Conservation (phyloP, 306 rosid genomes). For the Rosa multiflora region DNA sequence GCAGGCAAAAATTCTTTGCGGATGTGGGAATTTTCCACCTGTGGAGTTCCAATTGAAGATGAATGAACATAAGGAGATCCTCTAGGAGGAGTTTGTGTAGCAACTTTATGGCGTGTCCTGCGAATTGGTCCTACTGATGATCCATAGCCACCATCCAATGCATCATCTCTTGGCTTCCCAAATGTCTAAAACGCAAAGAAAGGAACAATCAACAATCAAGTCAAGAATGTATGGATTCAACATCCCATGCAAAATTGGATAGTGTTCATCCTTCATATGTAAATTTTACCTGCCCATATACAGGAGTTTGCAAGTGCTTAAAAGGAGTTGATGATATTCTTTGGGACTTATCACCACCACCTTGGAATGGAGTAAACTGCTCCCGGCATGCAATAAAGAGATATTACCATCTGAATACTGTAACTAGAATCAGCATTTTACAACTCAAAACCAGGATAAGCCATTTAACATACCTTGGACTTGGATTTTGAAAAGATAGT, state of each 20-base stretch:
- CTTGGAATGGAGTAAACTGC: conserved; percentile 51
- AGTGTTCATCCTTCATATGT: not conserved
- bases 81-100: conserved; percentile 44
- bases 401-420: not conserved
- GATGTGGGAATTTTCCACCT: conserved; percentile 33
- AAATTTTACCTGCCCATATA: conserved; percentile 53
- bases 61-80: conserved; percentile 41
- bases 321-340: conserved; percentile 42
- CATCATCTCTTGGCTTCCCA: conserved; percentile 49
- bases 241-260: not conserved
- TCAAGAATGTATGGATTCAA: not conserved
- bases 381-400: conserved; percentile 10
- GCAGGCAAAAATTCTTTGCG: conserved; percentile 42
- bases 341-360: conserved; percentile 29
- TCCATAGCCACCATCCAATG: conserved; percentile 51
- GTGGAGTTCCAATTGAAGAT: conserved; percentile 33
- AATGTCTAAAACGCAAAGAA: conserved; percentile 23
- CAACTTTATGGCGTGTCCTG: conserved; percentile 45
- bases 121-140: conserved; percentile 85
- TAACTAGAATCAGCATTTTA: conserved; percentile 6
- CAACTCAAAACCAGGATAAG: conserved; percentile 18
- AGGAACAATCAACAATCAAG: conserved; percentile 6
- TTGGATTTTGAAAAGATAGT: conserved; percentile 68
- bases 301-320: conserved; percentile 44
- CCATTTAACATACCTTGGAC: conserved; percentile 57